Percentiles rank a stretch among this genome's conserved stretches.
These are phyloP conservation scores for Pyronema omphalodes DNA, from an alignment of 495 filamentous ascomycete species.

Conservation along the genomic window DNA sequence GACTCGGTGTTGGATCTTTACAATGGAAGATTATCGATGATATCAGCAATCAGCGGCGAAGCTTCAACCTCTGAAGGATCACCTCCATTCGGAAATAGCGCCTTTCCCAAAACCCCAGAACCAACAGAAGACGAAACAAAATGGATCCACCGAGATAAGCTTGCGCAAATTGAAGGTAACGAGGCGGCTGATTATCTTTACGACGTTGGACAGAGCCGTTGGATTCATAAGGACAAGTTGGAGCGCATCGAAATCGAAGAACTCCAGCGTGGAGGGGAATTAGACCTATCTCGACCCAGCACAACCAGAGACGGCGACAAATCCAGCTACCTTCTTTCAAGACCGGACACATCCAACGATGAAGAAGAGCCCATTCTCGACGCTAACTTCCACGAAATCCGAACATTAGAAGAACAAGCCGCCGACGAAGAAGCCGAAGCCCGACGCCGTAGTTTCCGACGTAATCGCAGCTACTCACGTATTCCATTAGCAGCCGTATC, in stretches of 20 bases:
- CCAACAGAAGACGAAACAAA: slow-evolving; percentile 39
- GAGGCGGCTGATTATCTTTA: slow-evolving; percentile 29
- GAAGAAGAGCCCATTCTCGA: slow-evolving; percentile 27
- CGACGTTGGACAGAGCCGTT: slow-evolving; percentile 44
- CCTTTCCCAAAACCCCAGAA: slow-evolving; percentile 4
- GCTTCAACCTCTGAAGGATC: slow-evolving; percentile 7
- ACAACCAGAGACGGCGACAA: neutral
- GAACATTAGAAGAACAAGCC: slow-evolving; percentile 63
- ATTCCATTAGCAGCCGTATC: slow-evolving; percentile 71
- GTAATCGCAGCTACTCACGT: slow-evolving; percentile 37
- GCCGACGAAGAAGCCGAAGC: slow-evolving; percentile 33
- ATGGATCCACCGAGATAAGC: slow-evolving; percentile 93
- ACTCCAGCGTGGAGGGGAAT: slow-evolving; percentile 57
- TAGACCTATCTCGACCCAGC: neutral
- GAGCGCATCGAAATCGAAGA: slow-evolving; percentile 86
- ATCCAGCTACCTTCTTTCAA: slow-evolving; percentile 32
- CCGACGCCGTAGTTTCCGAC: slow-evolving; percentile 20
- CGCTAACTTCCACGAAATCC: slow-evolving; percentile 39
- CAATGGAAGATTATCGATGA: slow-evolving; percentile 18
- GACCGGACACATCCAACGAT: slow-evolving; percentile 27
- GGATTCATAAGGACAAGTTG: slow-evolving; percentile 94
- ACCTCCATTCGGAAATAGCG: slow-evolving; percentile 14
- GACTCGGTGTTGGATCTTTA: slow-evolving; percentile 24
- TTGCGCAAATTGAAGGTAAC: slow-evolving; percentile 76
- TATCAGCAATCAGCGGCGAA: slow-evolving; percentile 9